Conservation (phyloP, 441 rosid genomes). For the Kokia cookei region DNA sequence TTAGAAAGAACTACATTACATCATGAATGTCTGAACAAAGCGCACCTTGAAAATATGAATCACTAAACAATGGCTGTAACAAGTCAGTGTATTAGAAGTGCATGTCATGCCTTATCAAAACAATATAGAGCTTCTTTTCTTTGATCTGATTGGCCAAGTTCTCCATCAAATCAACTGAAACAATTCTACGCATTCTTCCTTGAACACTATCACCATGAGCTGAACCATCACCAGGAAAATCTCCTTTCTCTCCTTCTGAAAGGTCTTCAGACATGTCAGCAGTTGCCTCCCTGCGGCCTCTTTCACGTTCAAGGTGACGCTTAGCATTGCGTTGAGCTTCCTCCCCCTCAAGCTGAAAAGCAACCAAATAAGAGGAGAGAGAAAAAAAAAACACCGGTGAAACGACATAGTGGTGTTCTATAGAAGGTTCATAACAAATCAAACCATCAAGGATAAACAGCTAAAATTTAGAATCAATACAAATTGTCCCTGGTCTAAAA, state of each 20-base stretch:
- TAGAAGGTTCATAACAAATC: not conserved
- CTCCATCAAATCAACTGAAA: slow-evolving; percentile 70
- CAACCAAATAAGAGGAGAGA: not conserved
- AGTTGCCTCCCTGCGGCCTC: slow-evolving; percentile 70
- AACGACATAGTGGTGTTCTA: not conserved
- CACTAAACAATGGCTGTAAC: not conserved
- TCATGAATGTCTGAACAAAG: not conserved
- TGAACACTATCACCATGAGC: slow-evolving; percentile 46
- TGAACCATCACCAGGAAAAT: slow-evolving; percentile 43
- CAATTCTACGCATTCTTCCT: slow-evolving; percentile 54
- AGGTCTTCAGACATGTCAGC: slow-evolving; percentile 92
- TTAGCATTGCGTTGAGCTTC: slow-evolving; percentile 63
- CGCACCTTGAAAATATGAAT: not conserved
- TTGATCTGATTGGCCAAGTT: slow-evolving; percentile 59
- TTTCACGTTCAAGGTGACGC: slow-evolving; percentile 64
- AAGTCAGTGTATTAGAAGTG: slow-evolving; percentile 3
- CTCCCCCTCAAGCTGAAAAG: slow-evolving; percentile 71
- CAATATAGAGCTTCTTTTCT: slow-evolving; percentile 68
- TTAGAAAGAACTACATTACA: slow-evolving; percentile 7
- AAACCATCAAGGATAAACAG: not conserved
- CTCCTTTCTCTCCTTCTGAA: slow-evolving; percentile 90
- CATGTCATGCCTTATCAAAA: slow-evolving; percentile 57
- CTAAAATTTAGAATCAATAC: not conserved
- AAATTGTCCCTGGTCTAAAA: not conserved
- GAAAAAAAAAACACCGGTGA: not conserved